phyloP scores from a whole-genome alignment of 1,139 yeast species.

The Pichiaceae sp. region DNA sequence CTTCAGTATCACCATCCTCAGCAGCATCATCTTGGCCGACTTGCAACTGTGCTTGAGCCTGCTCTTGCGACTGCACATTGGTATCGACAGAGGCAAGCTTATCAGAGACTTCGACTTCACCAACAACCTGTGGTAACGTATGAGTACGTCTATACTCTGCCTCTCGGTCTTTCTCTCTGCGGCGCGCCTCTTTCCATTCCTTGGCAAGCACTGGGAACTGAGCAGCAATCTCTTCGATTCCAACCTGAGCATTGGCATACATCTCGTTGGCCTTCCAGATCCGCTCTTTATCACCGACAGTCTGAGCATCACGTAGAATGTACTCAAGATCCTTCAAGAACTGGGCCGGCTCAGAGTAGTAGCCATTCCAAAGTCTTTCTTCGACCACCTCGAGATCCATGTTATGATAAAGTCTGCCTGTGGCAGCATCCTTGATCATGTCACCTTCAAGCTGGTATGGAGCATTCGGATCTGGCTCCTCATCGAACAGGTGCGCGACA shows the following conservation, averaged over 20 bases:
- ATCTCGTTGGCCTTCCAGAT: constrained; percentile 87
- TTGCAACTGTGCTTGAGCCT: constrained; percentile 6
- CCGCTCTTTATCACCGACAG: constrained; percentile 76
- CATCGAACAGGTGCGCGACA: constrained; percentile 72
- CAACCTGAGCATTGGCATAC: constrained; percentile 94
- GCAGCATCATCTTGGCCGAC: constrained; percentile 5
- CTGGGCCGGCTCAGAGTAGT: constrained; percentile 86
- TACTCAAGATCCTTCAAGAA: constrained; percentile 75
- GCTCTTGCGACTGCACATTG: neutral
- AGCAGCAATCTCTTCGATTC: constrained; percentile 78
- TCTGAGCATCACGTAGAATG: constrained; percentile 72
- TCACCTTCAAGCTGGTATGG: constrained; percentile 57
- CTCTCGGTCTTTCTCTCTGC: constrained; percentile 56
- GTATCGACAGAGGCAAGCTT: neutral
- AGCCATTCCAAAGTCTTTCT: constrained; percentile 95
- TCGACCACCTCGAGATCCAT: constrained; percentile 94
- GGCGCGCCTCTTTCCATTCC: constrained; percentile 69
- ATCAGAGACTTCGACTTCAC: constrained; percentile 2
- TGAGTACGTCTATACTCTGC: constrained; percentile 28
- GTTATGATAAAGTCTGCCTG: constrained; percentile 68
- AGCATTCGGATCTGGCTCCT: constrained; percentile 25
- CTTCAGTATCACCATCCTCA: constrained; percentile 3
- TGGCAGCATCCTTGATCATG: constrained; percentile 69
- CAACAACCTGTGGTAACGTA: constrained; percentile 2
- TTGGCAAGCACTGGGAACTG: constrained; percentile 54